Evolutionary conservation across 2,329 filamentous ascomycete species (phyloP), one percentile per base, ranked within the genome.

Genomic region (Trichoderma atroviride): DNA sequence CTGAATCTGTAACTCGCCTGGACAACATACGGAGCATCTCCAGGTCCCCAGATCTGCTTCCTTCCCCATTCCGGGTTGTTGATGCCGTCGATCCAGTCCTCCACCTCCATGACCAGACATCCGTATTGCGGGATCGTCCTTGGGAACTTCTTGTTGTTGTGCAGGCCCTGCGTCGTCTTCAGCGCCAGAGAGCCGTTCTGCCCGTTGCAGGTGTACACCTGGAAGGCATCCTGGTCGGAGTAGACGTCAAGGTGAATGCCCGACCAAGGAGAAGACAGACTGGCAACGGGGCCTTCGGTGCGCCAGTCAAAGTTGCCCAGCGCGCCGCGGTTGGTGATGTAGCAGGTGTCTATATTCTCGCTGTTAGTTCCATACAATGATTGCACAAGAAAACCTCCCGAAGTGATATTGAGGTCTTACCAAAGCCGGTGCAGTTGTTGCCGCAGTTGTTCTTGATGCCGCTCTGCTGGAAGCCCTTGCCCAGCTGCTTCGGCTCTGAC

Each of bases 71-170:
- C 88, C 0, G 94, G 94, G 74, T 96, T 88, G 81, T 97, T 97
- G 81, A 98, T 96, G 31, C 86, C 94, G 78, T 97, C 94, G 76
- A 97, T 97, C 88, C 89, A 97, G 79, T 96, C 94, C 84, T 97
- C 88, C 14, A 96, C 92, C 82, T 97, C 95, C 79, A 97, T 87
- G 60, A 97, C 95, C 31, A 97, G 77, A 79, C 95, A 97, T 37
- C 93, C 94, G 76, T 94, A 93, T 83, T 94, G 78, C 68, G 88
- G 85, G 31, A 93, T 90, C 9, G 86, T 87, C 47, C 89, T 84
- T 4, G 88, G 86, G 74, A 89, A 87, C 37, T 82, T 80, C 1
- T 80, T 72, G 70, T 86, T 80, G 71, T 87, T 83, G 71, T 83
- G 79, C 4, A 91, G 81, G 19, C 91, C 91, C 78, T 94, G 92